Evolutionary conservation across 2,329 filamentous ascomycete species (phyloP).

Genomic region (Xylaria sp.): DNA sequence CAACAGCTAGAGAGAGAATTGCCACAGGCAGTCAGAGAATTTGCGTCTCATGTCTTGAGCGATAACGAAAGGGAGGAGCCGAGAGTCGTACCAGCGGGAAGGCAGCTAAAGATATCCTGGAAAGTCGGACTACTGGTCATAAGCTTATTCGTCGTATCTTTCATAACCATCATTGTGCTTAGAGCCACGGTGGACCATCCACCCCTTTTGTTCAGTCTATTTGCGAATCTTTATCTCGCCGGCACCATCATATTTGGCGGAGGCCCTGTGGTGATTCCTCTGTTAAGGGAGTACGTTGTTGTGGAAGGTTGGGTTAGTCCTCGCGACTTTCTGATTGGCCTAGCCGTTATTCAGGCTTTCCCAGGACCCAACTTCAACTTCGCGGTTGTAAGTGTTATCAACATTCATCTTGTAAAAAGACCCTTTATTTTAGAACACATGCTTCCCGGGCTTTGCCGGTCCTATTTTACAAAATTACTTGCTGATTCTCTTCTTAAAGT

Average conservation of each 20-base stretch:
- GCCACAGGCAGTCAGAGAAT: neutral
- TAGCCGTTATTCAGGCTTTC: slow-evolving; percentile 77
- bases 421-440: no score
- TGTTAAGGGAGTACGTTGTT: slow-evolving; percentile 71
- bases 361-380: slow-evolving; percentile 66
- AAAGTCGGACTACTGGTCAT: slow-evolving; percentile 56
- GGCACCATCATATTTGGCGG: slow-evolving; percentile 75
- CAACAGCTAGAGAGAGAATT: neutral
- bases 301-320: slow-evolving; percentile 75
- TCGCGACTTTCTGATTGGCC: slow-evolving; percentile 76
- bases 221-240: slow-evolving; percentile 78
- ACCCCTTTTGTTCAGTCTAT: slow-evolving; percentile 67
- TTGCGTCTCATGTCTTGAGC: neutral
- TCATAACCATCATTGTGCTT: slow-evolving; percentile 65
- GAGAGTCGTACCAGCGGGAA: slow-evolving; percentile 50
- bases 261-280: slow-evolving; percentile 72
- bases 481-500: slow-evolving; percentile 42
- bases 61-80: slow-evolving; percentile 35
- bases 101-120: slow-evolving; percentile 54
- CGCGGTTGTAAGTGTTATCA: slow-evolving; percentile 5
- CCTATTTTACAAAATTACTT: no score
- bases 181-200: slow-evolving; percentile 54
- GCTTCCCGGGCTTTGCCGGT: no score
- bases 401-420: neutral
- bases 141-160: slow-evolving; percentile 63